Evolutionary conservation across 1,139 yeast species (phyloP).

Genomic region (Yamadazyma mexicana): DNA sequence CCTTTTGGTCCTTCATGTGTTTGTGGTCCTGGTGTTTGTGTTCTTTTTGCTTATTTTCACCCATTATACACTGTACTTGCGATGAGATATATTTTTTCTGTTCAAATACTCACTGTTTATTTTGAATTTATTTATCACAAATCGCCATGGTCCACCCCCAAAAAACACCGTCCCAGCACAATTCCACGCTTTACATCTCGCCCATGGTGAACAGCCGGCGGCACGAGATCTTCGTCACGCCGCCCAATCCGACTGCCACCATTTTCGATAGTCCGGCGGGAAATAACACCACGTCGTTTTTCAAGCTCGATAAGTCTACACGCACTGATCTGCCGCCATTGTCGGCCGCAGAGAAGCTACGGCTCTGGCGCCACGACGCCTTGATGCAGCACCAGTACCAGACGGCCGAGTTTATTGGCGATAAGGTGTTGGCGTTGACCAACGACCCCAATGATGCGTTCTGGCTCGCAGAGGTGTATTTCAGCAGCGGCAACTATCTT

Average conservation of each 20-base stretch:
- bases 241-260: slow-evolving; percentile 49
- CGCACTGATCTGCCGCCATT: slow-evolving; percentile 34
- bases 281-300: slow-evolving; percentile 42
- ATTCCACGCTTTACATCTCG: slow-evolving; percentile 63
- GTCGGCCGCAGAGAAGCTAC: slow-evolving; percentile 80
- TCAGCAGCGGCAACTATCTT: slow-evolving; percentile 69
- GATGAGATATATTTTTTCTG: neutral
- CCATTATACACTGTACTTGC: neutral
- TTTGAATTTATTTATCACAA: neutral
- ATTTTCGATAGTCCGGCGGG: slow-evolving; percentile 47
- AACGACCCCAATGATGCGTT: slow-evolving; percentile 92
- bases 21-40: neutral
- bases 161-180: slow-evolving; percentile 49
- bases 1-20: neutral
- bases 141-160: slow-evolving; percentile 32
- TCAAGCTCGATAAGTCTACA: slow-evolving; percentile 28
- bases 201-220: slow-evolving; percentile 53
- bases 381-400: slow-evolving; percentile 86
- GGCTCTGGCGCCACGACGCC: slow-evolving; percentile 95
- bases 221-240: slow-evolving; percentile 53
- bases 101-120: neutral
- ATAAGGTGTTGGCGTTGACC: slow-evolving; percentile 75
- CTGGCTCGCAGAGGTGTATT: slow-evolving; percentile 93
- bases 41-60: neutral
- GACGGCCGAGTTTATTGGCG: slow-evolving; percentile 91